Conservation (phyloP, 1,284 basidiomycete species). For the Inonotus obliquus region DNA sequence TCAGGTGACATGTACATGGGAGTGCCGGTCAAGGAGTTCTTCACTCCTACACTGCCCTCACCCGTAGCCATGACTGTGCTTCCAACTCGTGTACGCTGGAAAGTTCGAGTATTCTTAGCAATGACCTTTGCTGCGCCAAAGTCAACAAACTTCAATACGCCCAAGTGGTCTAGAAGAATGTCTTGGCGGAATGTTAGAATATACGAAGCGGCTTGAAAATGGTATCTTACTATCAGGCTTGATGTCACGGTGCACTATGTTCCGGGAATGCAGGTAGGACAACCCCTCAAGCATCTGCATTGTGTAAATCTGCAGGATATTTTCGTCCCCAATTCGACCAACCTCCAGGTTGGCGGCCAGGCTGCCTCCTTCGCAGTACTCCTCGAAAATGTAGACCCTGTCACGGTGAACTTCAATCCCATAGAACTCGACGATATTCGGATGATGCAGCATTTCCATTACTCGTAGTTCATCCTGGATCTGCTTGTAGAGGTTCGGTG, state of each 20-base stretch:
- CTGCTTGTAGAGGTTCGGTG: constrained; percentile 84
- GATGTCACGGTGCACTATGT: constrained; percentile 95
- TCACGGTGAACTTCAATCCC: constrained; percentile 99
- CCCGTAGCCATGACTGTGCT: constrained; percentile 28
- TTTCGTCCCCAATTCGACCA: constrained; percentile 95
- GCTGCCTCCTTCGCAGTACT: constrained; percentile 97
- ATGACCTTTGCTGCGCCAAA: constrained; percentile 99
- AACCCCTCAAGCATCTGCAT: constrained; percentile 97
- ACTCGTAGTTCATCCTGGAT: constrained; percentile 97
- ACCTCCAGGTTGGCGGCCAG: constrained; percentile 88
- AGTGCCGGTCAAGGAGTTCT: constrained; percentile 91
- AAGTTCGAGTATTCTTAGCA: constrained; percentile 87
- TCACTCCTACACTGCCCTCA: constrained; percentile 49
- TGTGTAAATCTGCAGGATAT: constrained; percentile 93
- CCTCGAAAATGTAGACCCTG: constrained; percentile 99
- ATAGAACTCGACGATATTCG: constrained; percentile 98
- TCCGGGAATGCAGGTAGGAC: constrained; percentile 88
- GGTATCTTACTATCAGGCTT: constrained; percentile 96
- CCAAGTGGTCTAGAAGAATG: constrained; percentile 90
- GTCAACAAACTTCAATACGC: constrained; percentile 97
- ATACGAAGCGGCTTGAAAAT: constrained; percentile 7
- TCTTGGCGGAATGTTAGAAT: constrained; percentile 46
- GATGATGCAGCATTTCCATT: constrained; percentile 98
- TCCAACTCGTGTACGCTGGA: constrained; percentile 56
- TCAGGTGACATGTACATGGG: constrained; percentile 99